Evolutionary conservation across 352 stramenopile species (phyloP), one percentile per base, ranked within the genome.

Genomic region (Phytophthora pinifolia): DNA sequence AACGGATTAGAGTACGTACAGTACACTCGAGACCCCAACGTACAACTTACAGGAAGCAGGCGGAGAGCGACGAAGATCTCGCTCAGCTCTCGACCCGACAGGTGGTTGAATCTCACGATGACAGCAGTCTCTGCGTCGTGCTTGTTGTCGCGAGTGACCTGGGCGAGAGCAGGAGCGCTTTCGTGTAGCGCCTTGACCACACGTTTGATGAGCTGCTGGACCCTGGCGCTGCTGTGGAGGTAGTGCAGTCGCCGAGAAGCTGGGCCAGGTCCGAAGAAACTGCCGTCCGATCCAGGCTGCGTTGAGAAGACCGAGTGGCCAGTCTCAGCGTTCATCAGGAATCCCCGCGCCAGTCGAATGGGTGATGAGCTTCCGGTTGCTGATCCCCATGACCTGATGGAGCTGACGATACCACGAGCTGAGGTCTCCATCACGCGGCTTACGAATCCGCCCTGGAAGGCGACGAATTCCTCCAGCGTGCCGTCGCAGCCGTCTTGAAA

Each of bases 381-480:
- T n/a, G 25, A 36, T 34, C 18, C 49, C 52, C 63, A 72, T 3
- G 17, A 56, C 37, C 35, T 45, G 33, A 55, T 48, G 22, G 53
- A 58, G 46, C 59, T 54, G 17, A 47, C 48, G 13, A 67, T 59
- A n/a, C 42, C 36, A 18, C 46, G 52, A 44, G 48, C 27, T 2
- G 52, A 57, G 12, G 42, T 53, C 34, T 70, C 57, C 54, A 87
- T 77, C 4, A 81, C 62, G 0, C 54, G 41, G 20, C 47, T 38
- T 3, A 84, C 66, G 22, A 79, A 70, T 2, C 41, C 47, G 51
- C 41, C 59, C 22, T 83, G 70, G 43, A 87, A 87, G 7, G 27
- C 27, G 5, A 72, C 25, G 39, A 87, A 87, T 25, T 59, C 53
- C 14, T 77, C 66, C 32, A 72, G 47, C 4, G 76, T 82, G 33